Percentiles rank a stretch among this genome's conserved stretches.
Evolutionary conservation across 1,139 yeast species (phyloP).

Genomic region (Pichia norvegensis): DNA sequence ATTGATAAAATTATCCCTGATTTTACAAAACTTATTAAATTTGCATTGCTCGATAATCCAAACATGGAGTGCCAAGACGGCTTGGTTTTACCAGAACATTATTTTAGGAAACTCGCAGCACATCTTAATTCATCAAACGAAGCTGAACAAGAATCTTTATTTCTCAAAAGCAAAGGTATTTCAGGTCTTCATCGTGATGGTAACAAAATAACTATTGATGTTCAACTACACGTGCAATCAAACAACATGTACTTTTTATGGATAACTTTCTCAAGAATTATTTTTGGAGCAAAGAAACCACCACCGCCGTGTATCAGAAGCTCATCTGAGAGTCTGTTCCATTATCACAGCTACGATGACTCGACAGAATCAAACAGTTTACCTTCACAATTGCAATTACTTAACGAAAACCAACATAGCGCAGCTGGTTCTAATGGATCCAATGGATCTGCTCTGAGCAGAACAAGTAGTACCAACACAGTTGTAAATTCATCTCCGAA

Average conservation of each 20-base stretch:
- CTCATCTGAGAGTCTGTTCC: not conserved
- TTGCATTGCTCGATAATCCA: slow-evolving; percentile 41
- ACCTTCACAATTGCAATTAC: slow-evolving; percentile 51
- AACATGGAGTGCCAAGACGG: slow-evolving; percentile 36
- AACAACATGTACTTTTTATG: slow-evolving; percentile 59
- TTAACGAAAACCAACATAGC: not conserved
- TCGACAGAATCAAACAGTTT: slow-evolving; percentile 20
- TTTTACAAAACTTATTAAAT: slow-evolving; percentile 46
- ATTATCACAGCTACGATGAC: slow-evolving; percentile 9
- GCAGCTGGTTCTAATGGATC: slow-evolving; percentile 9
- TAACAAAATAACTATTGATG: slow-evolving; percentile 53
- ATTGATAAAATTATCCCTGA: slow-evolving; percentile 59
- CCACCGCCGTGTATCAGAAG: not conserved
- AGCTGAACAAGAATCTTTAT: slow-evolving; percentile 35
- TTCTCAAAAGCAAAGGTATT: slow-evolving; percentile 58
- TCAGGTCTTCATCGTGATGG: slow-evolving; percentile 69
- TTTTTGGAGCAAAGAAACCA: not conserved
- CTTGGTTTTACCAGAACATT: slow-evolving; percentile 80
- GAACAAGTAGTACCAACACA: slow-evolving; percentile 29
- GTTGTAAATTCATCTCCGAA: slow-evolving; percentile 14
- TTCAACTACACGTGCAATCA: slow-evolving; percentile 68
- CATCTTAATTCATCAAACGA: slow-evolving; percentile 18
- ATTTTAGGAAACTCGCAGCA: slow-evolving; percentile 56
- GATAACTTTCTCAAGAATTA: slow-evolving; percentile 74
- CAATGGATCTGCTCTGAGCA: slow-evolving; percentile 15